A percentile compares a stretch with the other conserved stretches of the same genome.
These are phyloP conservation scores for Leersia perrieri DNA, from an alignment of 176 grass and related monocot genomes.

Conservation along the genomic window DNA sequence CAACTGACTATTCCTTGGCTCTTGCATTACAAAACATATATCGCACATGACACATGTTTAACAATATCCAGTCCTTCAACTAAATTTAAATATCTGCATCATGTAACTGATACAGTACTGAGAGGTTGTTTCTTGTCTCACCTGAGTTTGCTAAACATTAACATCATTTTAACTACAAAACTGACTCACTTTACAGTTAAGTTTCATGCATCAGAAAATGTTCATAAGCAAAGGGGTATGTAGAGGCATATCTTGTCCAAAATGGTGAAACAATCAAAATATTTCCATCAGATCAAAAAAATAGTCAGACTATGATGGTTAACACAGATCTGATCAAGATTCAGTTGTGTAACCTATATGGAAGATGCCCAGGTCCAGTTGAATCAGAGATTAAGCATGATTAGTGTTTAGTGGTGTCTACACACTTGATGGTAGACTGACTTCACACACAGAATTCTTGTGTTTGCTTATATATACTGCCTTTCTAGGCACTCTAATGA, in stretches of 20 bases:
- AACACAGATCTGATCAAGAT: background rate
- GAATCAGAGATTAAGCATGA: background rate
- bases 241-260: background rate
- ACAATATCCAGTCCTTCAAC: background rate
- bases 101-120: background rate
- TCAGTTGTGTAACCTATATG: constrained; percentile 5
- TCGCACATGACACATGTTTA: background rate
- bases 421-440: background rate
- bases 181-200: background rate
- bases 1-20: background rate
- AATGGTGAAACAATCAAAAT: background rate
- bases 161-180: background rate
- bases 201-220: background rate
- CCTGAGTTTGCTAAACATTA: background rate
- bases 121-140: background rate
- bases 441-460: background rate
- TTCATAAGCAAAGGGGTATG: background rate
- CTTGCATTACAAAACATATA: background rate
- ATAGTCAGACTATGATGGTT: background rate
- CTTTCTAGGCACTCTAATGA: background rate
- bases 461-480: background rate
- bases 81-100: background rate
- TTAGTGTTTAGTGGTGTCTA: background rate
- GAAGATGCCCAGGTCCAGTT: background rate
- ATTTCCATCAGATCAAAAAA: background rate